phyloP scores from a whole-genome alignment of 2,329 filamentous ascomycete genomes.

The Botryosphaeria agaves region DNA sequence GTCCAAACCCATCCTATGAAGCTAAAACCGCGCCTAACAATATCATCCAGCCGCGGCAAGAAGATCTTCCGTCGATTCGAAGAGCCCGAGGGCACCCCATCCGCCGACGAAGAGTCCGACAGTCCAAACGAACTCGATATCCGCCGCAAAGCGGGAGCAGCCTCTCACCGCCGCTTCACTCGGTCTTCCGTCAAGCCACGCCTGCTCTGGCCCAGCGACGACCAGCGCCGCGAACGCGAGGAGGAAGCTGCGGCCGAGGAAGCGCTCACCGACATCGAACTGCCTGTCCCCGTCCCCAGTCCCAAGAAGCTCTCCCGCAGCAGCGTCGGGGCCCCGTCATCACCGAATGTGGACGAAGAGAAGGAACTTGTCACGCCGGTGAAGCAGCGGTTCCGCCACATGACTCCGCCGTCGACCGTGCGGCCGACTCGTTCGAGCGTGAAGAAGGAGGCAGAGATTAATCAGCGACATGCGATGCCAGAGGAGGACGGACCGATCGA shows the following conservation, averaged over 20 bases:
- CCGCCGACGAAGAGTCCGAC: constrained; percentile 16
- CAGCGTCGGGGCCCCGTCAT: constrained; percentile 10
- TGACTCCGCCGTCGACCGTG: constrained; percentile 44
- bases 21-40: constrained; percentile 3
- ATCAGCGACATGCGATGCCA: too few relatives aligned
- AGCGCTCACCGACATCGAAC: constrained; percentile 35
- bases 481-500: too few relatives aligned
- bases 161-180: constrained; percentile 34
- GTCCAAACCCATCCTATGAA: constrained; percentile 23
- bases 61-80: constrained; percentile 57
- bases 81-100: constrained; percentile 13
- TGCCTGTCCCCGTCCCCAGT: constrained; percentile 7
- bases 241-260: constrained; percentile 46
- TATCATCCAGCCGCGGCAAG: constrained; percentile 51
- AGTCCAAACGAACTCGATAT: constrained; percentile 14
- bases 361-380: not conserved
- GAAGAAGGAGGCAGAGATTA: constrained; percentile 21
- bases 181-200: constrained; percentile 56
- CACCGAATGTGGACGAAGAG: constrained; percentile 20
- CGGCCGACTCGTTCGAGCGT: constrained; percentile 40
- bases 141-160: constrained; percentile 19
- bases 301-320: constrained; percentile 1
- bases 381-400: constrained; percentile 26
- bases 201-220: constrained; percentile 46
- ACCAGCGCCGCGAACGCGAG: constrained; percentile 24